A percentile compares a stretch with the other conserved stretches of the same genome.
Conservation (phyloP, 2,329 filamentous ascomycete species). For the Penicillium sumatraense region DNA sequence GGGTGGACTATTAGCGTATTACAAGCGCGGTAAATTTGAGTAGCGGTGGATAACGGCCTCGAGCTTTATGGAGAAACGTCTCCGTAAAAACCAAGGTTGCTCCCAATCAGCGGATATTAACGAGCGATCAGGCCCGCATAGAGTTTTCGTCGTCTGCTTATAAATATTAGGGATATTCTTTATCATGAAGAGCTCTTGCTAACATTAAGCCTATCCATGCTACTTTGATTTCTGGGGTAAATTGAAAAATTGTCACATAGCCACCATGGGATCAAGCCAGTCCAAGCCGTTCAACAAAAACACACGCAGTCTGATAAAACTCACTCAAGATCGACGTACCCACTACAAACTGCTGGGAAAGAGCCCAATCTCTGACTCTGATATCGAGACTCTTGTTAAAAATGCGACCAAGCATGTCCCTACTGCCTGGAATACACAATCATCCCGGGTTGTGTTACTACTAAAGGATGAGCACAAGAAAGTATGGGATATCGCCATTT, state of each 20-base stretch:
- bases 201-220: neutral
- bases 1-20: neutral
- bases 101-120: neutral
- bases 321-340: constrained; percentile 1
- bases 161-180: neutral
- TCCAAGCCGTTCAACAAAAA: neutral
- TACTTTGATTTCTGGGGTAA: neutral
- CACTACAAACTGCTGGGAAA: neutral
- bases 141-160: neutral
- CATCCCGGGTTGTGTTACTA: neutral
- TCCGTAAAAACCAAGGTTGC: neutral
- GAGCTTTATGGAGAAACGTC: neutral
- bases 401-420: constrained; percentile 3
- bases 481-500: constrained; percentile 2
- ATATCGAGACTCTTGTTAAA: neutral
- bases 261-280: neutral
- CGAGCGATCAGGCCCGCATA: neutral
- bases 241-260: neutral
- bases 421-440: constrained; percentile 4
- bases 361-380: neutral
- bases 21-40: neutral
- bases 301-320: neutral
- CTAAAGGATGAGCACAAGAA: constrained; percentile 2
- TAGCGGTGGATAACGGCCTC: neutral
- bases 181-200: neutral